Percentiles rank a stretch among this genome's conserved stretches.
Evolutionary conservation across 2,329 filamentous ascomycete species (phyloP).

Genomic region (Monosporascus sp.): DNA sequence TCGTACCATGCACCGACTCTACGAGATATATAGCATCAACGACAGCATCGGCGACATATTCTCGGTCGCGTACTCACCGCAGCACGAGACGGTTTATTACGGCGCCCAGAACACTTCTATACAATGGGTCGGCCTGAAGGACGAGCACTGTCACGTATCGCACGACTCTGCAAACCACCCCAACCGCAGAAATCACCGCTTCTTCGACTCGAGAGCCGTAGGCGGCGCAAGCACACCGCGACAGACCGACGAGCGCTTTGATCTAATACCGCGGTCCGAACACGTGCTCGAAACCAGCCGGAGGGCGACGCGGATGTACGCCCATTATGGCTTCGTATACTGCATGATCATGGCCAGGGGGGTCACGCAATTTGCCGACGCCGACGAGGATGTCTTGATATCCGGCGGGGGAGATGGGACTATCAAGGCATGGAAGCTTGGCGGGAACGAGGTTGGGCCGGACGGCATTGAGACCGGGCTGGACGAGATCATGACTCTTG

Average conservation of each 20-base stretch:
- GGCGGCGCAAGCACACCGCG: conserved; percentile 75
- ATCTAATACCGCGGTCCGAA: conserved; percentile 46
- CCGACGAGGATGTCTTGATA: conserved; percentile 74
- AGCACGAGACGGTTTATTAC: conserved; percentile 77
- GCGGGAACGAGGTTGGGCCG: conserved; percentile 37
- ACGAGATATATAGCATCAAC: conserved; percentile 88
- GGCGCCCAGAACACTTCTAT: conserved; percentile 93
- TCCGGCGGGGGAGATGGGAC: conserved; percentile 91
- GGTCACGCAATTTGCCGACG: conserved; percentile 58
- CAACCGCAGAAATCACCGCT: conserved; percentile 72
- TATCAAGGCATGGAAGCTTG: conserved; percentile 86
- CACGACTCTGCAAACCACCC: conserved; percentile 65
- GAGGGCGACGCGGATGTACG: conserved; percentile 77
- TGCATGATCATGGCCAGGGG: conserved; percentile 86
- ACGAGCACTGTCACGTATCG: conserved; percentile 52
- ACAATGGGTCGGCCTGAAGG: conserved; percentile 79
- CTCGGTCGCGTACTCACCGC: conserved; percentile 80
- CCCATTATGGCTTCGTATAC: conserved; percentile 93
- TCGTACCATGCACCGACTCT: conserved; percentile 66
- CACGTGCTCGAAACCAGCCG: conserved; percentile 73
- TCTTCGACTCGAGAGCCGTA: conserved; percentile 87
- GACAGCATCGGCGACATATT: conserved; percentile 92
- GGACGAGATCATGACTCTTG: conserved; percentile 61
- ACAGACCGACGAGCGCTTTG: conserved; percentile 55
- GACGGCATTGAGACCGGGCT: conserved; percentile 55